A percentile compares a stretch with the other conserved stretches of the same genome.
Evolutionary conservation across 306 rosid species (phyloP).

Genomic region (Gleditsia sinensis): DNA sequence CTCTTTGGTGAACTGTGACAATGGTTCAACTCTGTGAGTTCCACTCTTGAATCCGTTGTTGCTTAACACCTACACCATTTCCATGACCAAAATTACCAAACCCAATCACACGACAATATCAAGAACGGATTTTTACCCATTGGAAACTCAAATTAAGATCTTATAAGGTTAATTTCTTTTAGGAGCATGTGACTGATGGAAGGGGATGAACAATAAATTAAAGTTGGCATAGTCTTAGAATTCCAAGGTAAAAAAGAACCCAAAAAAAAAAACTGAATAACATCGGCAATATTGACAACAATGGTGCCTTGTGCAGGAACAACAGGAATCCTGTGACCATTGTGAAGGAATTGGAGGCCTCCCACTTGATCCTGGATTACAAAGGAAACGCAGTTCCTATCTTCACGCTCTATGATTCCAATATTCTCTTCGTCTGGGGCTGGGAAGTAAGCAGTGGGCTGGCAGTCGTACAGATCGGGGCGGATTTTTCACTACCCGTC

Average conservation of each 20-base stretch:
- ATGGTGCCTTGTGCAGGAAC: constrained; percentile 46
- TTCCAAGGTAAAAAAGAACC: no score
- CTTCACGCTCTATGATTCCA: constrained; percentile 51
- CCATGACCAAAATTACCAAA: neutral
- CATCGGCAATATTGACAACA: constrained; percentile 59
- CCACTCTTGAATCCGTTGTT: constrained; percentile 48
- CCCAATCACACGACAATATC: no score
- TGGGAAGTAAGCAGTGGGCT: constrained; percentile 52
- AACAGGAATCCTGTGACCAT: constrained; percentile 51
- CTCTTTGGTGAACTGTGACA: constrained; percentile 33
- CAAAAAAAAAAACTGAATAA: no score
- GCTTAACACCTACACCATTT: constrained; percentile 41
- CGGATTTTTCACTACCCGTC: no score
- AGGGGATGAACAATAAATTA: no score
- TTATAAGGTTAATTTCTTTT: no score
- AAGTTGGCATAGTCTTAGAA: no score
- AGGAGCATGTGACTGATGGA: no score
- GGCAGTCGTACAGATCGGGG: no score
- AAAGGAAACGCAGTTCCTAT: constrained; percentile 47
- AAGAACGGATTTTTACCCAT: no score
- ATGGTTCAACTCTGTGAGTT: constrained; percentile 51
- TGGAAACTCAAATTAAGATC: no score
- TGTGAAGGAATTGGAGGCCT: constrained; percentile 43
- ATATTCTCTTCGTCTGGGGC: constrained; percentile 38
- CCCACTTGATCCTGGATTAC: constrained; percentile 58